Evolutionary conservation across 768 basidiomycete species (phyloP).

Genomic region (Tylopilus balloui): DNA sequence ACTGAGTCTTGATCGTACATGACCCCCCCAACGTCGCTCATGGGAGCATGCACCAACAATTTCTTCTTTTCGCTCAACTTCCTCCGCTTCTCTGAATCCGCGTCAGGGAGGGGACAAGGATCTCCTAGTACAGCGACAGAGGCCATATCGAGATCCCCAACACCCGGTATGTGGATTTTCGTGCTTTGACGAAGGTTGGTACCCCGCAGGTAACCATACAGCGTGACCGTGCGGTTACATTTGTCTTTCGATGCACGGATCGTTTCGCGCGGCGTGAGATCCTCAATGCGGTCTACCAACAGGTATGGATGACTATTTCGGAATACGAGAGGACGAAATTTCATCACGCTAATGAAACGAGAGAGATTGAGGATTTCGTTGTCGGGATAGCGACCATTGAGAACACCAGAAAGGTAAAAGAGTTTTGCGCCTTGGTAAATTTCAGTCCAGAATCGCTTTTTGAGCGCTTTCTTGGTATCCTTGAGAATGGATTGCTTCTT

Average conservation of each 20-base stretch:
- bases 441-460: constrained; percentile 99
- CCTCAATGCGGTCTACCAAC: constrained; percentile 91
- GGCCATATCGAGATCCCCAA: constrained; percentile 81
- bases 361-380: constrained; percentile 93
- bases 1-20: constrained; percentile 98
- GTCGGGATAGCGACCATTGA: constrained; percentile 97
- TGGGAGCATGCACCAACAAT: constrained; percentile 88
- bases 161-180: constrained; percentile 90
- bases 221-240: constrained; percentile 87
- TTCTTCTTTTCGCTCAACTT: constrained; percentile 96
- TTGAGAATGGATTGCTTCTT: constrained; percentile 86
- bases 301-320: constrained; percentile 94
- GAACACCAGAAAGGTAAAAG: constrained; percentile 93
- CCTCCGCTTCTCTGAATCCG: constrained; percentile 84
- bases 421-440: constrained; percentile 98
- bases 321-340: constrained; percentile 96
- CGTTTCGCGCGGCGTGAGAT: constrained; percentile 84
- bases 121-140: constrained; percentile 77
- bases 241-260: constrained; percentile 77
- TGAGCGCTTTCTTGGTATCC: constrained; percentile 88
- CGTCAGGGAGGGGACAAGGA: constrained; percentile 91
- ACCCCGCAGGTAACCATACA: constrained; percentile 94
- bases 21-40: constrained; percentile 97
- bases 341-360: constrained; percentile 96
- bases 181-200: constrained; percentile 74